A percentile compares a stretch with the other conserved stretches of the same genome.
Evolutionary conservation across 345 rosid species (phyloP).

Genomic region (Noccaea bulbosa): DNA sequence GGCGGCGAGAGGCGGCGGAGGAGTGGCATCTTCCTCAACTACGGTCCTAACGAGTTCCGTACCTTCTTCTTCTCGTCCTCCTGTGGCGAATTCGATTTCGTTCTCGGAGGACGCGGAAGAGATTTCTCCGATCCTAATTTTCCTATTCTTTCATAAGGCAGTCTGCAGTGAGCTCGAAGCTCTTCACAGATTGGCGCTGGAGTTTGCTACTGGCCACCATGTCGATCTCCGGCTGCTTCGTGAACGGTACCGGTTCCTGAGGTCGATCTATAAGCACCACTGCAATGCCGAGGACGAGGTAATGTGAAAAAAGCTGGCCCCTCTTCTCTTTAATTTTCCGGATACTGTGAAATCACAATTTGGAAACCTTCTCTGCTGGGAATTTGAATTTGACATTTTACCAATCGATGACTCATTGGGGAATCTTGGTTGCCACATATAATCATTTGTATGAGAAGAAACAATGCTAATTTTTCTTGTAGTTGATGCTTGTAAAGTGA

Average conservation of each 20-base stretch:
- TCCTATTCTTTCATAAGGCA: constrained; percentile 82
- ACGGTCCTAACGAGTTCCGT: constrained; percentile 46
- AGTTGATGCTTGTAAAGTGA: background rate
- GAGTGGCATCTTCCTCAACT: constrained; percentile 41
- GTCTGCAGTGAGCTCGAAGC: constrained; percentile 80
- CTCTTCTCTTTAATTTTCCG: constrained; percentile 8
- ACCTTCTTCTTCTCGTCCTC: constrained; percentile 37
- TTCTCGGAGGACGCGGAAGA: constrained; percentile 46
- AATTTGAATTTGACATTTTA: constrained; percentile 18
- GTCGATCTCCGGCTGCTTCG: constrained; percentile 59
- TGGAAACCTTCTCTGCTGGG: background rate
- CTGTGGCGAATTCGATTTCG: constrained; percentile 39
- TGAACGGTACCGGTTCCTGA: constrained; percentile 69
- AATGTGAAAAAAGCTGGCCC: constrained; percentile 9
- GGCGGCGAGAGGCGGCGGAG: constrained; percentile 44
- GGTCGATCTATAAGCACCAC: constrained; percentile 77
- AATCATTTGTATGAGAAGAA: background rate
- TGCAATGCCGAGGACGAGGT: constrained; percentile 95
- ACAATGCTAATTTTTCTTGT: constrained; percentile 6
- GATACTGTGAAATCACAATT: constrained; percentile 17
- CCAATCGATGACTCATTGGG: constrained; percentile 4
- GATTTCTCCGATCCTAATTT: constrained; percentile 78
- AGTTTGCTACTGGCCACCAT: constrained; percentile 66
- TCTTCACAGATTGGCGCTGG: constrained; percentile 74
- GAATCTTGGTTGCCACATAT: background rate